Evolutionary conservation across 1,139 yeast genomes (phyloP).

Genomic region (Yamadazyma atmosphaerica): DNA sequence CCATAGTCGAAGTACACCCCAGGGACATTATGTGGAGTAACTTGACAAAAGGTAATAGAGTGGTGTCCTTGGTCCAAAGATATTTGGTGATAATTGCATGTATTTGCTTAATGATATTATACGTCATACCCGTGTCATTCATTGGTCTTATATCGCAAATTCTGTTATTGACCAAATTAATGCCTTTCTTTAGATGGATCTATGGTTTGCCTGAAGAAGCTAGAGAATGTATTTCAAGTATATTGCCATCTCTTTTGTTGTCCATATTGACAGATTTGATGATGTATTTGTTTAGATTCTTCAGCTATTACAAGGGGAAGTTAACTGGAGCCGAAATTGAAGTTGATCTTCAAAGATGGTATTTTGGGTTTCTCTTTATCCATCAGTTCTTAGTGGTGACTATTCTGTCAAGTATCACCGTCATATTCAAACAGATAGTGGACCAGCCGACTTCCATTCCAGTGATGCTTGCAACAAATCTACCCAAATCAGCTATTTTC

Average conservation of each 20-base stretch:
- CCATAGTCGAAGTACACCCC: constrained; percentile 54
- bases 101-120: constrained; percentile 51
- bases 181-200: constrained; percentile 57
- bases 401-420: constrained; percentile 76
- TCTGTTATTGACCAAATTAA: constrained; percentile 53
- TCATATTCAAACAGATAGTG: constrained; percentile 61
- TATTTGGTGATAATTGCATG: constrained; percentile 44
- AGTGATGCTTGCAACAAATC: constrained; percentile 64
- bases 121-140: constrained; percentile 73
- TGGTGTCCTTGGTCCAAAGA: constrained; percentile 33
- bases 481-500: constrained; percentile 82
- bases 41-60: constrained; percentile 35
- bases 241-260: constrained; percentile 62
- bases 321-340: constrained; percentile 59
- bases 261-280: constrained; percentile 58
- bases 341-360: constrained; percentile 65
- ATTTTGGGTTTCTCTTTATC: constrained; percentile 66
- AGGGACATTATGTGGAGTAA: constrained; percentile 63
- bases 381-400: constrained; percentile 86
- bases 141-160: constrained; percentile 67
- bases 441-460: constrained; percentile 76
- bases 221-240: constrained; percentile 53
- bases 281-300: constrained; percentile 48
- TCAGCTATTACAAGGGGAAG: constrained; percentile 52
- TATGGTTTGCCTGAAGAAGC: constrained; percentile 53